Evolutionary conservation across 768 basidiomycete genomes (phyloP).

Genomic region (Termitomyces sp.): DNA sequence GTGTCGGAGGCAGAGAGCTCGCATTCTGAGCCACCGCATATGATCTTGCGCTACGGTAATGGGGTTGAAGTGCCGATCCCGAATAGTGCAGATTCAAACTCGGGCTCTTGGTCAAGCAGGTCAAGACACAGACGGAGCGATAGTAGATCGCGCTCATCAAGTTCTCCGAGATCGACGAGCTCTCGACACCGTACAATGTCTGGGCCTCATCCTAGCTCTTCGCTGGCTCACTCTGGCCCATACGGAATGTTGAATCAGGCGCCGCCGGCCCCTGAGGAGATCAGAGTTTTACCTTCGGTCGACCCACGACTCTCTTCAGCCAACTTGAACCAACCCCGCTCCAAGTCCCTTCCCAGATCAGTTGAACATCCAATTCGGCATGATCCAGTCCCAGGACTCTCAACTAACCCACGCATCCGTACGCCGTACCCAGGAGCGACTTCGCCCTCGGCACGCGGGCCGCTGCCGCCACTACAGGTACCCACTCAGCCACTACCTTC

Average conservation of each 20-base stretch:
- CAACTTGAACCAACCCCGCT: slow-evolving; percentile 32
- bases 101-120: slow-evolving; percentile 15
- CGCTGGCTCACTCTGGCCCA: slow-evolving; percentile 25
- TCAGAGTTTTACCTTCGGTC: slow-evolving; percentile 55
- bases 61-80: slow-evolving; percentile 66
- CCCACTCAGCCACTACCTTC: slow-evolving; percentile 3
- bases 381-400: slow-evolving; percentile 16
- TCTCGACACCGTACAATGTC: slow-evolving; percentile 36
- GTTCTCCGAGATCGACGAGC: slow-evolving; percentile 21
- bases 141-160: slow-evolving; percentile 26
- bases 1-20: slow-evolving; percentile 49
- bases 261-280: slow-evolving; percentile 54
- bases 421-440: slow-evolving; percentile 15
- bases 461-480: slow-evolving; percentile 4
- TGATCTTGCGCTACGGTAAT: slow-evolving; percentile 67
- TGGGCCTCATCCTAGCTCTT: slow-evolving; percentile 33
- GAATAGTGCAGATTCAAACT: slow-evolving; percentile 27
- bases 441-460: slow-evolving; percentile 8
- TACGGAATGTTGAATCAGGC: slow-evolving; percentile 19
- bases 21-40: slow-evolving; percentile 61
- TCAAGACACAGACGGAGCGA: slow-evolving; percentile 22
- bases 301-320: slow-evolving; percentile 32
- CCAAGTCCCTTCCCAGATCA: slow-evolving; percentile 44
- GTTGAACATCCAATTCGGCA: slow-evolving; percentile 25
- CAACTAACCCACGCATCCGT: slow-evolving; percentile 21